These are phyloP conservation scores for Sporothrix euskadiensis DNA, from an alignment of 2,329 filamentous ascomycete species.

Conservation along the genomic window DNA sequence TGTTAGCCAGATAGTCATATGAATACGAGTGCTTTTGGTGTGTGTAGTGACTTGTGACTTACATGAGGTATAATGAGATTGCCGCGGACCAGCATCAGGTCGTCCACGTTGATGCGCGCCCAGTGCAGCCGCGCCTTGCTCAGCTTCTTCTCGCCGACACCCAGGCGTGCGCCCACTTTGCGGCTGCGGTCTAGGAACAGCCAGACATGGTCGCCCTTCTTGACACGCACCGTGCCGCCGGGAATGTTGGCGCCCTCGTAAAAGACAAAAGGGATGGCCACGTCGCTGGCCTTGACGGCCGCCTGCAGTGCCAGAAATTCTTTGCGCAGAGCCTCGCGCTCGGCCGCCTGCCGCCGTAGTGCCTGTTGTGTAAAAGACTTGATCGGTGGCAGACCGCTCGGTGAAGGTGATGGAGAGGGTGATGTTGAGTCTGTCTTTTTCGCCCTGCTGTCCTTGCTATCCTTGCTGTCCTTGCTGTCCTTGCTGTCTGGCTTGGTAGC, in stretches of 20 bases:
- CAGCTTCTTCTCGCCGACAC: slow-evolving; percentile 66
- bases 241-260: slow-evolving; percentile 92
- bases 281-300: slow-evolving; percentile 82
- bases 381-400: slow-evolving; percentile 59
- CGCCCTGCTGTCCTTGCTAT: slow-evolving; percentile 29
- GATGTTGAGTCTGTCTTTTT: background rate
- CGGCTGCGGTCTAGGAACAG: slow-evolving; percentile 87
- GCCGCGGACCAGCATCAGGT: slow-evolving; percentile 88
- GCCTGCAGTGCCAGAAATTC: slow-evolving; percentile 84
- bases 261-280: slow-evolving; percentile 92
- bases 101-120: slow-evolving; percentile 92
- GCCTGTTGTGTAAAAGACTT: slow-evolving; percentile 66
- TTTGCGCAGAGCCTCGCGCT: slow-evolving; percentile 70
- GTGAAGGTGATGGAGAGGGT: slow-evolving; percentile 58
- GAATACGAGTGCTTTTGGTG: background rate
- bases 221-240: slow-evolving; percentile 79
- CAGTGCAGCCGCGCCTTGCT: slow-evolving; percentile 74
- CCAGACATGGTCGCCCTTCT: slow-evolving; percentile 93
- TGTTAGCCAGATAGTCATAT: slow-evolving; percentile 24
- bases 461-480: slow-evolving; percentile 30
- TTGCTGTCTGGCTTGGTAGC: slow-evolving; percentile 34
- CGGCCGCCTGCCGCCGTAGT: slow-evolving; percentile 72
- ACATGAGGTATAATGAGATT: slow-evolving; percentile 94
- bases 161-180: slow-evolving; percentile 82
- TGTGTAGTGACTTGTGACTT: slow-evolving; percentile 53